phyloP scores from a whole-genome alignment of 495 filamentous ascomycete genomes.

The Trichocladium uniseriatum region DNA sequence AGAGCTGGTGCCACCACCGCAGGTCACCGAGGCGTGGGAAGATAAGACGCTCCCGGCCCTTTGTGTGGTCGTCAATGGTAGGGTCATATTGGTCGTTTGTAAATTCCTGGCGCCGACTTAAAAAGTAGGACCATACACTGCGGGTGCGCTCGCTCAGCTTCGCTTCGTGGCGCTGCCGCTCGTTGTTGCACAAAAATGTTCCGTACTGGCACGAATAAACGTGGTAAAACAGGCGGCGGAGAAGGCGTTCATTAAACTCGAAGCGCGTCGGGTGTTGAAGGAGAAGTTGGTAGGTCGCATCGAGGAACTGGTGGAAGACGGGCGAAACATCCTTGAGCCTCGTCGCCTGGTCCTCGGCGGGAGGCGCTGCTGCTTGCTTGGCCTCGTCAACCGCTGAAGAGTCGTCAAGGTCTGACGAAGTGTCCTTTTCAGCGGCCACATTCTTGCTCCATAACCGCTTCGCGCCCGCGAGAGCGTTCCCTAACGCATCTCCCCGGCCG shows the following conservation, averaged over 20 bases:
- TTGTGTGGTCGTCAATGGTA: slow-evolving; percentile 62
- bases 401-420: slow-evolving; percentile 47
- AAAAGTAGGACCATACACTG: slow-evolving; percentile 94
- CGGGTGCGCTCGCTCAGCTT: slow-evolving; percentile 62
- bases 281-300: slow-evolving; percentile 86
- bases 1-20: slow-evolving; percentile 87
- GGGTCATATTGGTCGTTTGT: slow-evolving; percentile 70
- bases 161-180: slow-evolving; percentile 77
- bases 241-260: slow-evolving; percentile 93
- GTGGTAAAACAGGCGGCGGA: slow-evolving; percentile 85
- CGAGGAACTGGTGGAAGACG: slow-evolving; percentile 96
- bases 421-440: slow-evolving; percentile 56
- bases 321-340: slow-evolving; percentile 80
- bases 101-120: slow-evolving; percentile 68
- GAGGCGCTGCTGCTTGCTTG: slow-evolving; percentile 15
- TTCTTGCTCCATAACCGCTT: slow-evolving; percentile 84
- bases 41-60: slow-evolving; percentile 72
- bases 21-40: slow-evolving; percentile 61
- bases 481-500: slow-evolving; percentile 63
- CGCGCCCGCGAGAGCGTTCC: slow-evolving; percentile 77
- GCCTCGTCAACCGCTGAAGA: slow-evolving; percentile 41
- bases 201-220: slow-evolving; percentile 95
- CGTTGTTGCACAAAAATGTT: slow-evolving; percentile 91
- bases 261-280: slow-evolving; percentile 83
- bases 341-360: slow-evolving; percentile 37